Percentiles rank a stretch among this genome's conserved stretches.
Conservation (phyloP, 768 basidiomycete species). For the Tephrocybe rancida region DNA sequence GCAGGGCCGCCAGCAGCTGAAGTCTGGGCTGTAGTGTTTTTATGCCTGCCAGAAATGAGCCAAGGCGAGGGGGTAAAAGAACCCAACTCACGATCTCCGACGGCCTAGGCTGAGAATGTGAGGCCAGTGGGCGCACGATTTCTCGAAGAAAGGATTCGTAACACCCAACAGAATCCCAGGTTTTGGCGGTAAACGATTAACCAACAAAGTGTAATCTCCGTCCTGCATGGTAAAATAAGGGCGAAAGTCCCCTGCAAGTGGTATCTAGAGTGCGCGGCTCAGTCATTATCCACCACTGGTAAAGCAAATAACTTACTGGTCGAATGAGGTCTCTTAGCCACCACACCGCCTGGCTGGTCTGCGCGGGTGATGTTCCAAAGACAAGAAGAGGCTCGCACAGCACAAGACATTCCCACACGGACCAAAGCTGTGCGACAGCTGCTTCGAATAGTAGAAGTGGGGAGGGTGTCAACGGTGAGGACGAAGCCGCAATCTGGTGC, state of each 20-base stretch:
- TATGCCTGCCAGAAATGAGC: background rate
- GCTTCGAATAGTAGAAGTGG: conserved; percentile 66
- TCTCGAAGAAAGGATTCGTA: conserved; percentile 87
- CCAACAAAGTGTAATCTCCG: conserved; percentile 70
- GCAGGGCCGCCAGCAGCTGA: conserved; percentile 30
- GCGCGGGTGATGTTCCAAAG: conserved; percentile 76
- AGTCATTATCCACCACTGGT: background rate
- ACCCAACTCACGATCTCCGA: conserved; percentile 39
- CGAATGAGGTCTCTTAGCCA: conserved; percentile 87
- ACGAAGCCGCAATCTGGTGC: conserved; percentile 73
- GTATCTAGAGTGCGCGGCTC: conserved; percentile 61
- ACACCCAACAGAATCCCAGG: conserved; percentile 79
- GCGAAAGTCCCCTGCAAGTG: conserved; percentile 81
- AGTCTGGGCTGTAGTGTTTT: conserved; percentile 19
- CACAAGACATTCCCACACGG: conserved; percentile 92
- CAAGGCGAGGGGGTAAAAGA: too few relatives aligned
- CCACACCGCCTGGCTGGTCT: conserved; percentile 89
- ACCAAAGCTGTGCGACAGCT: conserved; percentile 70
- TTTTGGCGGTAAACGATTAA: conserved; percentile 83
- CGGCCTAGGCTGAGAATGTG: conserved; percentile 76
- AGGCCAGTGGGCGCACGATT: conserved; percentile 83
- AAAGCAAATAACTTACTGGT: conserved; percentile 52
- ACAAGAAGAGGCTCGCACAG: conserved; percentile 90
- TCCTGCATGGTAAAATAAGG: conserved; percentile 99
- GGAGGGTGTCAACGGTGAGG: conserved; percentile 58